phyloP scores from a whole-genome alignment of 352 stramenopile species.

The Phytophthora quininea region DNA sequence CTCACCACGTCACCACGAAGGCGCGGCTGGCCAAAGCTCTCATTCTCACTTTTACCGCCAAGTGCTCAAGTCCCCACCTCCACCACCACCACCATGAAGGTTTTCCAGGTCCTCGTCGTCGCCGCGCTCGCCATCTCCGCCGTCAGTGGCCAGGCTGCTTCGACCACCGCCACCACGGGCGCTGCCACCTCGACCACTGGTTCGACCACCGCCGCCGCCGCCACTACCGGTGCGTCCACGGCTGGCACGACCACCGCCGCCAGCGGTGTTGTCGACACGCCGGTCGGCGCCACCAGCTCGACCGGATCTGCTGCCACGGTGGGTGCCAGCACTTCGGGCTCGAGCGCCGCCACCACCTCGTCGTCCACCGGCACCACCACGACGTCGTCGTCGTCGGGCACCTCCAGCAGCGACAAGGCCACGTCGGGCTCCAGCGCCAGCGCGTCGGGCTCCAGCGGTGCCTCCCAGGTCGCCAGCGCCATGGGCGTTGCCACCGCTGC shows the following conservation, averaged over 20 bases:
- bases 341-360: conserved; percentile 11
- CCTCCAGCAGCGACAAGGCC: conserved; percentile 2
- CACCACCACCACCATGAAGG: conserved; percentile 25
- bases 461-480: conserved; percentile 20
- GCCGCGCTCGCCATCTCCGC: conserved; percentile 28
- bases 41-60: conserved; percentile 26
- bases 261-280: not conserved
- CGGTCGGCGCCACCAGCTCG: not conserved
- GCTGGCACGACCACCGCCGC: conserved; percentile 2
- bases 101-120: conserved; percentile 35
- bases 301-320: not conserved
- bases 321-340: not conserved
- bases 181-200: conserved; percentile 13
- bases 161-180: conserved; percentile 7
- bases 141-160: conserved; percentile 23
- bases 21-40: not conserved
- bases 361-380: conserved; percentile 4
- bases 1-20: conserved; percentile 26
- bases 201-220: conserved; percentile 23
- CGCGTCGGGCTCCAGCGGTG: conserved; percentile 32
- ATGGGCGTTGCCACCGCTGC: conserved; percentile 30
- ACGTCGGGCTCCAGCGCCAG: conserved; percentile 8
- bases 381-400: conserved; percentile 2
- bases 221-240: conserved; percentile 3
- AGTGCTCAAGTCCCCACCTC: conserved; percentile 22